Evolutionary conservation across 805 yeast species (phyloP).

Genomic region (Spathaspora boniae): DNA sequence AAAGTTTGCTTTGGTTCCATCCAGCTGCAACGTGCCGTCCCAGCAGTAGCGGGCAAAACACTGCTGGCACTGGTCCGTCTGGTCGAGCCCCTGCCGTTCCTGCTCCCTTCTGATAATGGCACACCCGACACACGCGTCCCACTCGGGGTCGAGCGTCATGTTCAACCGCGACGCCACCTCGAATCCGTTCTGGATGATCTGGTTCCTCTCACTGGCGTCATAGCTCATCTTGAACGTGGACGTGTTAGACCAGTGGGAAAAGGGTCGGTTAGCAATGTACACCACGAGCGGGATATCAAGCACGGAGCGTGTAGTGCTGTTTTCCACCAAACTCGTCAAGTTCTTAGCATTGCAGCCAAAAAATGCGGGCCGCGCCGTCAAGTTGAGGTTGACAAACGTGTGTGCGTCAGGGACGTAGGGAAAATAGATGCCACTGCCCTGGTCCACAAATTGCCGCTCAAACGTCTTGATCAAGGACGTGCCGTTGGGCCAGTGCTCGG

Average conservation of each 20-base stretch:
- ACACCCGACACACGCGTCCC: slow-evolving; percentile 77
- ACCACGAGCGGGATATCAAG: slow-evolving; percentile 58
- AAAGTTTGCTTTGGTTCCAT: slow-evolving; percentile 20
- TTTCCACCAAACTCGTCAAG: slow-evolving; percentile 45
- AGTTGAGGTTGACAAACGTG: slow-evolving; percentile 57
- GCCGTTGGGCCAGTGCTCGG: slow-evolving; percentile 42
- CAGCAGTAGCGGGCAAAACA: slow-evolving; percentile 79
- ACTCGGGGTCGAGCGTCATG: slow-evolving; percentile 61
- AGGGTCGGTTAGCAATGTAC: slow-evolving; percentile 69
- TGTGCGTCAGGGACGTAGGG: slow-evolving; percentile 75
- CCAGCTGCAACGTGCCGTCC: slow-evolving; percentile 42
- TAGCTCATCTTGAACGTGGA: slow-evolving; percentile 68
- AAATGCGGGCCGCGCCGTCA: slow-evolving; percentile 68
- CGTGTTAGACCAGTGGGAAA: slow-evolving; percentile 64
- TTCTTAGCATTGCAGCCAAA: slow-evolving; percentile 77
- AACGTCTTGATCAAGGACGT: slow-evolving; percentile 34
- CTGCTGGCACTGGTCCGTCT: slow-evolving; percentile 62
- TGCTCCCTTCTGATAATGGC: slow-evolving; percentile 76
- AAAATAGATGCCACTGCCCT: slow-evolving; percentile 61
- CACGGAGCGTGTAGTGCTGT: slow-evolving; percentile 13
- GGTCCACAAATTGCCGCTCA: slow-evolving; percentile 30
- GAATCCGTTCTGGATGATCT: slow-evolving; percentile 70
- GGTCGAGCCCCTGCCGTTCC: slow-evolving; percentile 59
- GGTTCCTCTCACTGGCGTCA: slow-evolving; percentile 49
- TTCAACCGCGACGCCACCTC: slow-evolving; percentile 66